Base-by-base conservation (phyloP, 129 eudicot species). In the Flaveria trinervia region DNA sequence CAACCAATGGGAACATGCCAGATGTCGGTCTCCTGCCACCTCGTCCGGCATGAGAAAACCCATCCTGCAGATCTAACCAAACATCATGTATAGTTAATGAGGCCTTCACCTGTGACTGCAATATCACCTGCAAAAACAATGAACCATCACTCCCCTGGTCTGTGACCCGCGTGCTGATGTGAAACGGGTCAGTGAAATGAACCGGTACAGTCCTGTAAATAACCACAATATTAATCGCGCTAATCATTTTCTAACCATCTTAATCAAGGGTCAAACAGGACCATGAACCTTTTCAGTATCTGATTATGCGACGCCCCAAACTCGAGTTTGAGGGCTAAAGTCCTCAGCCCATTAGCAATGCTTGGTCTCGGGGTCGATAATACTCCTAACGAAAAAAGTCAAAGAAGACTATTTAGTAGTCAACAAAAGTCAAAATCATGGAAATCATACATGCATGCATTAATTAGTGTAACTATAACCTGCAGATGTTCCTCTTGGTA, bases 61-160 rank as follows among this genome's bases (percentile, higher is more conserved):
- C 99, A 80, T 92, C 94, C 83, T 95, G 96, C 78, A 95, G 88
- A 84, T 89, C 92, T 78, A 95, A 82, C 99, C 99, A 95, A 49
- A 97, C 96, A 89, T 91, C 99, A 73, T 84, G 82, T 79, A 95
- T 89, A 50, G 91, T 84, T 81, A 89, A 76, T n/a, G 88, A 75
- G 74, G 99, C 97, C 71, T 95, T 91, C 39, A 95, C 99, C 77
- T 95, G 96, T 65, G 99, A 95, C 66, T 87, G 96, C 65, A 95
- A 80, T 64, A 90, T 91, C 80, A 86, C 97, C 97, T 95, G 70
- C 84, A 93, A 83, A 83, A 94, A 93, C 81, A 88, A 72, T 68
- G 96, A 85, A 56, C 91, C 97, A 82, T 86, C 97, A 81, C 79
- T 88, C 79, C 99, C 90, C 77, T 89, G 89, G 74, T 91, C 96